Conservation (phyloP, 1,284 basidiomycete species). For the Pseudozyma flocculosa region DNA sequence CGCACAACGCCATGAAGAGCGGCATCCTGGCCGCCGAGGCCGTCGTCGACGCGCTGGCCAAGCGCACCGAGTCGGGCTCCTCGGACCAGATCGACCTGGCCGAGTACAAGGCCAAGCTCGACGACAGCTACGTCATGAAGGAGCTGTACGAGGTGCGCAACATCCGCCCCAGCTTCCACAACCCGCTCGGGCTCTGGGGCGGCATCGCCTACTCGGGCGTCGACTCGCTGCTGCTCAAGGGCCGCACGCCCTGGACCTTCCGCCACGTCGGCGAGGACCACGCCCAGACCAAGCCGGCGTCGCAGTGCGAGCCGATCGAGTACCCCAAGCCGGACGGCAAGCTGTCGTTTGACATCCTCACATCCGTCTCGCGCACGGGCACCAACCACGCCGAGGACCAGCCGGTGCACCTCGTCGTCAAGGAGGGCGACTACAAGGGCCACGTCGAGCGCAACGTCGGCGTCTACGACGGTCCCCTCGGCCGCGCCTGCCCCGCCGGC, state of each 20-base stretch:
- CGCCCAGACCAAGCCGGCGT: slow-evolving; percentile 56
- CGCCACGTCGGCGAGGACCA: slow-evolving; percentile 71
- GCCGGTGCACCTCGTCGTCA: slow-evolving; percentile 74
- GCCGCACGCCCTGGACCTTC: slow-evolving; percentile 90
- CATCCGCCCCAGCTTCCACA: slow-evolving; percentile 86
- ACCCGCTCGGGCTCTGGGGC: slow-evolving; percentile 79
- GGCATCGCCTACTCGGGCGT: slow-evolving; percentile 87
- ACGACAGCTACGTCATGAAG: slow-evolving; percentile 80
- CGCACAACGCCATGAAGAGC: slow-evolving; percentile 99
- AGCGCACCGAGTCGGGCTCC: slow-evolving; percentile 51
- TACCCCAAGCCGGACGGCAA: slow-evolving; percentile 90
- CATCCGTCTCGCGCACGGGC: slow-evolving; percentile 83
- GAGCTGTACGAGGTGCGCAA: slow-evolving; percentile 92
- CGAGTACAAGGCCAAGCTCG: slow-evolving; percentile 72
- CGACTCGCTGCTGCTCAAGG: slow-evolving; percentile 82
- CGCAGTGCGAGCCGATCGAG: slow-evolving; percentile 74
- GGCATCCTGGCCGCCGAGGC: slow-evolving; percentile 95
- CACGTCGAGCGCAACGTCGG: slow-evolving; percentile 70
- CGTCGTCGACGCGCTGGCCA: slow-evolving; percentile 69
- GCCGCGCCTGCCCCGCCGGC: slow-evolving; percentile 87
- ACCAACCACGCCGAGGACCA: slow-evolving; percentile 98
- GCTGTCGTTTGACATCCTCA: slow-evolving; percentile 90
- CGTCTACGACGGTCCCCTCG: slow-evolving; percentile 81
- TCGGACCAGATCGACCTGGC: slow-evolving; percentile 69
- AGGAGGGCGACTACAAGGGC: slow-evolving; percentile 63